Evolutionary conservation across 257 asterid species (phyloP), one percentile per base, ranked within the genome.

Genomic region (Verbascum thapsus): DNA sequence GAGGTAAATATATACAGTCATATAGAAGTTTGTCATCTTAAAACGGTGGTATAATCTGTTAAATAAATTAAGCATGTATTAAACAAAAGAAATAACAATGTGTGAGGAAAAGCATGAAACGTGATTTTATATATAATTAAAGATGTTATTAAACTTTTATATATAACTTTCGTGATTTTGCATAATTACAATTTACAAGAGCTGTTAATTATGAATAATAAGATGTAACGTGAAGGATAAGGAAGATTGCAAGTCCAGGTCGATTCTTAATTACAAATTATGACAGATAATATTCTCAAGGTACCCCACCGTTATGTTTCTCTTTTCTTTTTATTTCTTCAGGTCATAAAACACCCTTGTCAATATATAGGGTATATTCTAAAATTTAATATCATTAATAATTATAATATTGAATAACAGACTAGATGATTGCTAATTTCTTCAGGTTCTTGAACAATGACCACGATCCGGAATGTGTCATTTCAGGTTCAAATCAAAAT

Each of bases 181-280:
- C 52, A 63, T 26, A 56, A 71, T n/a, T n/a, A n/a, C n/a, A n/a
- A n/a, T n/a, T n/a, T n/a, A 66, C 59, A 61, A 57, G 41, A 58
- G 30, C 8, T 2, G 57, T 58, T 69, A 35, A 61, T 67, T 38
- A 64, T 13, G 40, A 71, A 71, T 61, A 32, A 76, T 71, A 43
- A 68, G 20, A 17, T 22, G 64, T 42, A 13, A 12, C 26, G 47
- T 34, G 42, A 62, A 50, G 68, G 32, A 26, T 1, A 39, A 37
- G 49, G 51, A 68, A 63, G 61, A 40, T 43, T 22, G 67, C 72
- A 69, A 50, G 74, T 72, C 51, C 22, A 72, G 72, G 76, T 68
- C 71, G 66, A 49, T 67, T 50, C 76, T 67, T 61, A 75, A 72
- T 66, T 65, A 59, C 77, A 55, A 70, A 75, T 83, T 57, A 76